Evolutionary conservation across 2,329 filamentous ascomycete species (phyloP).

Genomic region (Aureobasidium sp.): DNA sequence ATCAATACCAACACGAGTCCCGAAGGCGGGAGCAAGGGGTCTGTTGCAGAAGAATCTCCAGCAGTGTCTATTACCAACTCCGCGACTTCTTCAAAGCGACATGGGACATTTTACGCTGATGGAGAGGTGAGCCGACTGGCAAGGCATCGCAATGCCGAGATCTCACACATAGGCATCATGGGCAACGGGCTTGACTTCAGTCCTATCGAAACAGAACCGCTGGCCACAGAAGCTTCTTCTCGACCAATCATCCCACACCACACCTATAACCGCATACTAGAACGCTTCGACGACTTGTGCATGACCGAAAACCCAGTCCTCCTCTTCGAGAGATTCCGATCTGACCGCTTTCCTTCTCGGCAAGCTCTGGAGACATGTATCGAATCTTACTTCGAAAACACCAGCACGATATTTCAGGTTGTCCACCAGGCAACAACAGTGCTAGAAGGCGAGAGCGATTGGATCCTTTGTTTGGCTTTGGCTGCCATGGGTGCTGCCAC

Average conservation of each 20-base stretch:
- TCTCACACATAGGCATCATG: not conserved
- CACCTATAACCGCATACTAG: not conserved
- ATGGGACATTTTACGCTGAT: slow-evolving; percentile 9
- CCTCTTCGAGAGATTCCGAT: not conserved
- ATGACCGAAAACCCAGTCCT: not conserved
- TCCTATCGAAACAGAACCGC: not conserved
- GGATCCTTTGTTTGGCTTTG: slow-evolving; percentile 7
- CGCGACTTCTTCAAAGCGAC: not conserved
- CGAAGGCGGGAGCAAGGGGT: not conserved
- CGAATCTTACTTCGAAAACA: not conserved
- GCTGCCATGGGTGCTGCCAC: not conserved
- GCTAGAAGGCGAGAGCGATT: not conserved
- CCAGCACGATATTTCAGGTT: not conserved
- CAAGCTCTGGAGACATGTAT: not conserved
- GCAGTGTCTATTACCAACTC: not conserved
- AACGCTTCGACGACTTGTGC: not conserved
- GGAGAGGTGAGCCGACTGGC: not conserved
- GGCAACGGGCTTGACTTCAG: not conserved
- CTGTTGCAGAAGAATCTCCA: not conserved
- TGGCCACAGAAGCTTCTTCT: not conserved
- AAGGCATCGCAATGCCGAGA: slow-evolving; percentile 2
- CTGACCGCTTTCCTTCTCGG: not conserved
- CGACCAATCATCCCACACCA: not conserved
- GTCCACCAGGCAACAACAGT: not conserved
- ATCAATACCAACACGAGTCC: not conserved